Evolutionary conservation across 352 stramenopile species (phyloP).

Genomic region (Albugo laibachii): DNA sequence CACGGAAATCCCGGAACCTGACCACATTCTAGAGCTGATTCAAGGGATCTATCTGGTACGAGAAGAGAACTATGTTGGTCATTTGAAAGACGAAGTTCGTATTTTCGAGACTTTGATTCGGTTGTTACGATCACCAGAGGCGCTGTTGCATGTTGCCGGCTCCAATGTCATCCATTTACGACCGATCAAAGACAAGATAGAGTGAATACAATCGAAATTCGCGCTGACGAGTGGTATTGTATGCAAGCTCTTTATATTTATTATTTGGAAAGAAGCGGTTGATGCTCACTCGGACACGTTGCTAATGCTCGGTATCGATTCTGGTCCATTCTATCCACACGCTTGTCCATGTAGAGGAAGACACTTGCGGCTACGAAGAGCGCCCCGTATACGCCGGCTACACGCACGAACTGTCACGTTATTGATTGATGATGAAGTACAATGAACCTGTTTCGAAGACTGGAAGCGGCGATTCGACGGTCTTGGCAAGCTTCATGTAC

Average conservation of each 20-base stretch:
- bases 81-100: slow-evolving; percentile 73
- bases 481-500: slow-evolving; percentile 72
- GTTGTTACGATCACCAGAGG: slow-evolving; percentile 67
- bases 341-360: too few relatives aligned
- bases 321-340: too few relatives aligned
- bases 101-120: slow-evolving; percentile 78
- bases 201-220: slow-evolving; percentile 14
- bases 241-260: slow-evolving; percentile 35
- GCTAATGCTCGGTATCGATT: too few relatives aligned
- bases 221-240: slow-evolving; percentile 59
- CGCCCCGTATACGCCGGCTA: too few relatives aligned
- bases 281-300: too few relatives aligned
- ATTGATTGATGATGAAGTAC: too few relatives aligned
- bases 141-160: slow-evolving; percentile 65
- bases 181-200: slow-evolving; percentile 61
- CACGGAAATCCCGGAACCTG: slow-evolving; percentile 52
- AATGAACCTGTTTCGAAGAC: slow-evolving; percentile 37
- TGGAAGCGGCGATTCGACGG: slow-evolving; percentile 28
- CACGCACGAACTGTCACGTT: too few relatives aligned
- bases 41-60: slow-evolving; percentile 79
- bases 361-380: too few relatives aligned
- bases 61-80: slow-evolving; percentile 62
- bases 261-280: slow-evolving; percentile 16
- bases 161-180: slow-evolving; percentile 77
- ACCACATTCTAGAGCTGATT: slow-evolving; percentile 70